phyloP scores from a whole-genome alignment of 208 protist genomes.

The Trichomonas gallinae region DNA sequence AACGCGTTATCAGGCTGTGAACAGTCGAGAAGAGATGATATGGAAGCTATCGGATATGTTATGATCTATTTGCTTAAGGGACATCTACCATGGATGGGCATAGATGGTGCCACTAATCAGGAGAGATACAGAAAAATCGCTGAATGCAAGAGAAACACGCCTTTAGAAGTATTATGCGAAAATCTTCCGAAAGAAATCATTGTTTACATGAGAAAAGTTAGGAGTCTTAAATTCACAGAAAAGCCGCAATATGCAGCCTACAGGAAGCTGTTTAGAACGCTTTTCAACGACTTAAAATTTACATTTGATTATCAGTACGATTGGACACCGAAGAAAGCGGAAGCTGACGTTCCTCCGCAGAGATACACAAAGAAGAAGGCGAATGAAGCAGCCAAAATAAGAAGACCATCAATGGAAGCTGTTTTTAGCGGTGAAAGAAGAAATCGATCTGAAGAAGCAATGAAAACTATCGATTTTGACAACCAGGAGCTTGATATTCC shows the following conservation, averaged over 20 bases:
- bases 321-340: constrained; percentile 57
- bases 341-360: background rate
- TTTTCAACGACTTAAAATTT: constrained; percentile 85
- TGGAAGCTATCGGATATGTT: constrained; percentile 88
- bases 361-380: background rate
- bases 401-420: background rate
- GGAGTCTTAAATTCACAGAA: constrained; percentile 85
- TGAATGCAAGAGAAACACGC: constrained; percentile 51
- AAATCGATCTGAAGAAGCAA: background rate
- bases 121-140: background rate
- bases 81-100: constrained; percentile 48
- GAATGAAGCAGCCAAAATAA: background rate
- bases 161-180: constrained; percentile 79
- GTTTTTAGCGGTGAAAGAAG: background rate
- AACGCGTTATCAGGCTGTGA: constrained; percentile 97
- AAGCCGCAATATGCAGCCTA: constrained; percentile 97
- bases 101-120: background rate
- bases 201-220: constrained; percentile 84
- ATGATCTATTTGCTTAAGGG: constrained; percentile 96
- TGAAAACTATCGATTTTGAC: background rate
- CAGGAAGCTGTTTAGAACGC: constrained; percentile 58
- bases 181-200: constrained; percentile 66
- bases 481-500: background rate
- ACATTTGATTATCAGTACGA: constrained; percentile 92
- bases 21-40: constrained; percentile 47